Percentiles rank a stretch among this genome's conserved stretches.
Evolutionary conservation across 768 basidiomycete genomes (phyloP).

Genomic region (Hirschioporus abietinus): DNA sequence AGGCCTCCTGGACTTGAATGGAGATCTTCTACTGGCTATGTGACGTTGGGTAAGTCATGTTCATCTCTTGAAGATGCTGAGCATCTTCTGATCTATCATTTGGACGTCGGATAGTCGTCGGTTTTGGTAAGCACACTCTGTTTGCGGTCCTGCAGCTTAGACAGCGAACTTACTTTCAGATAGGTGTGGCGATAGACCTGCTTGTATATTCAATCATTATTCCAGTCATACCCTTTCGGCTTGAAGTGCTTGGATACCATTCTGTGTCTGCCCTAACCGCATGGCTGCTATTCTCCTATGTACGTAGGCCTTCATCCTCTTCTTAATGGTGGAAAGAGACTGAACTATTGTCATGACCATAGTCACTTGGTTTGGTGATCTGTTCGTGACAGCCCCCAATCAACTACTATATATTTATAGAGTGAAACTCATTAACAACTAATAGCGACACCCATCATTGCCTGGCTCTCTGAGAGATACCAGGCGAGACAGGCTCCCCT

Average conservation of each 20-base stretch:
- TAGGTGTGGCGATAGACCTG: slow-evolving; percentile 43
- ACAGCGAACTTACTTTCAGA: background rate
- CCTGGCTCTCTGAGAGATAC: slow-evolving; percentile 49
- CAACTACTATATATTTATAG: background rate
- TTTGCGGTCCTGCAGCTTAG: background rate
- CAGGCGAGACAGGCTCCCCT: slow-evolving; percentile 43
- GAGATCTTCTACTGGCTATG: background rate
- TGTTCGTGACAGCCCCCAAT: slow-evolving; percentile 31
- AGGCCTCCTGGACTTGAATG: background rate
- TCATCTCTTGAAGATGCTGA: background rate
- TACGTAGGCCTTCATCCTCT: slow-evolving; percentile 23
- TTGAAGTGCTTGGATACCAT: slow-evolving; percentile 41
- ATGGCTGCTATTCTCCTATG: slow-evolving; percentile 58
- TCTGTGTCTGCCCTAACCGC: slow-evolving; percentile 47
- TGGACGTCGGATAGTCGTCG: background rate
- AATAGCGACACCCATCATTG: slow-evolving; percentile 52
- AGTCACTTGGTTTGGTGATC: slow-evolving; percentile 54
- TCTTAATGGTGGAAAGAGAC: slow-evolving; percentile 8
- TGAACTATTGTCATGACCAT: background rate
- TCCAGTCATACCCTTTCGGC: slow-evolving; percentile 60
- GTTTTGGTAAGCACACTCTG: background rate
- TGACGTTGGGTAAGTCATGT: background rate
- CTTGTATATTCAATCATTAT: slow-evolving; percentile 59
- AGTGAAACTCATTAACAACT: slow-evolving; percentile 7
- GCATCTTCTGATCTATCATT: background rate